Evolutionary conservation across 176 grass and related monocot species (phyloP).

Genomic region (Avena insularis): DNA sequence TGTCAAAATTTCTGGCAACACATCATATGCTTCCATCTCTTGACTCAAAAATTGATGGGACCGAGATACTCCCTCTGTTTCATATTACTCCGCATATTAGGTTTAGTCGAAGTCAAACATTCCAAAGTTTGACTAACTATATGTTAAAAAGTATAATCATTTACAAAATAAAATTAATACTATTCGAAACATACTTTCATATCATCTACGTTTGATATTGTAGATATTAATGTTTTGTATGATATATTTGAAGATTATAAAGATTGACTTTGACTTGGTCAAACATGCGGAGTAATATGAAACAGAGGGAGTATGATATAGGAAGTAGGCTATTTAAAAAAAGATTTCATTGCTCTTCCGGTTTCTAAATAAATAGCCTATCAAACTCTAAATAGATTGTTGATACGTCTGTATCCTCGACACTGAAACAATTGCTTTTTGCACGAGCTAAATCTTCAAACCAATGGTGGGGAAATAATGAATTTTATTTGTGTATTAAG

Average conservation of each 20-base stretch:
- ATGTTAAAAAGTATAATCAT: too few relatives aligned
- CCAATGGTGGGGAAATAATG: not conserved
- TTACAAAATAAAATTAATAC: too few relatives aligned
- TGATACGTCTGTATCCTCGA: not conserved
- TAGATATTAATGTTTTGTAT: too few relatives aligned
- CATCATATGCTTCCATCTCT: slow-evolving; percentile 3
- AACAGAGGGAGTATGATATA: not conserved
- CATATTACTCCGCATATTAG: too few relatives aligned
- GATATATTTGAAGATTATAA: too few relatives aligned
- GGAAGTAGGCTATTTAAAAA: not conserved
- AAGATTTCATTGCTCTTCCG: not conserved
- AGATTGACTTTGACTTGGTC: too few relatives aligned
- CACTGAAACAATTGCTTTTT: too few relatives aligned
- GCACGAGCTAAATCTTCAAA: not conserved
- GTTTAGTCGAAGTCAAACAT: too few relatives aligned
- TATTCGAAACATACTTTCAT: too few relatives aligned
- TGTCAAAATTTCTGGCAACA: not conserved
- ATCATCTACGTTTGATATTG: too few relatives aligned
- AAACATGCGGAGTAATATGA: too few relatives aligned
- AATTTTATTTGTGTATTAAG: not conserved
- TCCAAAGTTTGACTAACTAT: too few relatives aligned
- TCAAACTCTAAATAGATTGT: slow-evolving; percentile 13
- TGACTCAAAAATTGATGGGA: not conserved
- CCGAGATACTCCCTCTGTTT: not conserved
- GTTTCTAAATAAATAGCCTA: not conserved